phyloP scores from a whole-genome alignment of 1,284 basidiomycete genomes.

The Neonothopanus nambi region DNA sequence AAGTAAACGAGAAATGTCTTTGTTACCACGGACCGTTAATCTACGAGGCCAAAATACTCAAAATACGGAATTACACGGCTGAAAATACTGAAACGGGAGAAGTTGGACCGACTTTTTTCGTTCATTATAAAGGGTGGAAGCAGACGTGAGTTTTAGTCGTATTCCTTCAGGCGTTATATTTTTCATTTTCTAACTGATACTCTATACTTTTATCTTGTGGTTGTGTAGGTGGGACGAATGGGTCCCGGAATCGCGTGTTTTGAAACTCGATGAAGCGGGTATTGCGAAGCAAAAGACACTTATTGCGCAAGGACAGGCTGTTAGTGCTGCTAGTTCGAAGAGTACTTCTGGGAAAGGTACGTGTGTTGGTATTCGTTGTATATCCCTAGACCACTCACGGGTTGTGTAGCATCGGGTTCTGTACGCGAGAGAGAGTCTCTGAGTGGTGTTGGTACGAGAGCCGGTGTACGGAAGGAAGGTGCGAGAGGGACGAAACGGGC shows the following conservation, averaged over 20 bases:
- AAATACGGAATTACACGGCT: constrained; percentile 77
- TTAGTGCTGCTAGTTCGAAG: constrained; percentile 36
- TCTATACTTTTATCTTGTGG: neutral
- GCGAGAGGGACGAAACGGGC: constrained; percentile 60
- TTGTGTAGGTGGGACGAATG: constrained; percentile 92
- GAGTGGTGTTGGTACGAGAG: constrained; percentile 33
- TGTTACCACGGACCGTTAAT: constrained; percentile 95
- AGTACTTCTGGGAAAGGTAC: constrained; percentile 13
- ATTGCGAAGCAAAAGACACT: constrained; percentile 76
- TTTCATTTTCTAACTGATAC: neutral
- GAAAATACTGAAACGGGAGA: constrained; percentile 64
- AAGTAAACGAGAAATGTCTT: constrained; percentile 71
- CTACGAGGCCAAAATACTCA: constrained; percentile 93
- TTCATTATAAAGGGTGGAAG: constrained; percentile 99
- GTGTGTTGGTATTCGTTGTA: neutral
- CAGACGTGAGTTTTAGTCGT: constrained; percentile 70
- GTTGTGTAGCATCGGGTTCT: neutral
- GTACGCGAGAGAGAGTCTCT: constrained; percentile 28
- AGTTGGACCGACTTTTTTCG: constrained; percentile 85
- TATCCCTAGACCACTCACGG: neutral
- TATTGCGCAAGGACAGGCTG: constrained; percentile 37
- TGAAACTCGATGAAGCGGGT: constrained; percentile 88
- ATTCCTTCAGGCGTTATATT: constrained; percentile 6
- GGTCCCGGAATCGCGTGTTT: constrained; percentile 82
- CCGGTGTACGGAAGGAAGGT: constrained; percentile 49